Evolutionary conservation across 352 stramenopile genomes (phyloP).

Genomic region (Aphanomyces euteiches): DNA sequence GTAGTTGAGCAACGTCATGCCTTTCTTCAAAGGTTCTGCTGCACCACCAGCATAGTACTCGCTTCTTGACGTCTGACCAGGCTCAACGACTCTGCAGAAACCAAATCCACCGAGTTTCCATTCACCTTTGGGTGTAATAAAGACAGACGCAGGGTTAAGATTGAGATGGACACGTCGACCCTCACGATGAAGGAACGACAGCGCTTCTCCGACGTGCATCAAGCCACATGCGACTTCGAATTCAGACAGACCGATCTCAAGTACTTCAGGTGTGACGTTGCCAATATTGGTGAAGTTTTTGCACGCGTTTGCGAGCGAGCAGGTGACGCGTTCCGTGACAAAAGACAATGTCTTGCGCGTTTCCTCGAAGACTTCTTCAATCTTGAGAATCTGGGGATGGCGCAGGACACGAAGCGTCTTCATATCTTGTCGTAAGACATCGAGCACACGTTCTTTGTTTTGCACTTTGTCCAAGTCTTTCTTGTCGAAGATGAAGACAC

Average conservation of each 20-base stretch:
- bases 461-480: constrained; percentile 79
- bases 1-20: constrained; percentile 57
- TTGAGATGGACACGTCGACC: constrained; percentile 82
- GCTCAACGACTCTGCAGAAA: constrained; percentile 82
- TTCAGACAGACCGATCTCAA: constrained; percentile 83
- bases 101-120: constrained; percentile 90
- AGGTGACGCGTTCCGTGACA: constrained; percentile 87
- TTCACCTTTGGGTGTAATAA: constrained; percentile 88
- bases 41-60: constrained; percentile 72
- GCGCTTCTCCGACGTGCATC: constrained; percentile 84
- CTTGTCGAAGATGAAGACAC: constrained; percentile 85
- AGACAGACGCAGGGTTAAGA: constrained; percentile 82
- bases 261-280: constrained; percentile 81
- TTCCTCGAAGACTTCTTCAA: constrained; percentile 88
- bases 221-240: constrained; percentile 85
- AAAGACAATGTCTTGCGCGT: constrained; percentile 82
- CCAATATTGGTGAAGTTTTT: constrained; percentile 85
- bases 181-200: constrained; percentile 89
- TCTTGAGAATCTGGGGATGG: constrained; percentile 86
- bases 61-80: constrained; percentile 71
- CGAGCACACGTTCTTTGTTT: constrained; percentile 82
- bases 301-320: constrained; percentile 86
- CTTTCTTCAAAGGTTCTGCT: constrained; percentile 39
- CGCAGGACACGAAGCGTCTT: constrained; percentile 81
- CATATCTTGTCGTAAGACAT: constrained; percentile 86